These are phyloP conservation scores for Didymella glomerata DNA, from an alignment of 2,329 filamentous ascomycete genomes.

Conservation along the genomic window DNA sequence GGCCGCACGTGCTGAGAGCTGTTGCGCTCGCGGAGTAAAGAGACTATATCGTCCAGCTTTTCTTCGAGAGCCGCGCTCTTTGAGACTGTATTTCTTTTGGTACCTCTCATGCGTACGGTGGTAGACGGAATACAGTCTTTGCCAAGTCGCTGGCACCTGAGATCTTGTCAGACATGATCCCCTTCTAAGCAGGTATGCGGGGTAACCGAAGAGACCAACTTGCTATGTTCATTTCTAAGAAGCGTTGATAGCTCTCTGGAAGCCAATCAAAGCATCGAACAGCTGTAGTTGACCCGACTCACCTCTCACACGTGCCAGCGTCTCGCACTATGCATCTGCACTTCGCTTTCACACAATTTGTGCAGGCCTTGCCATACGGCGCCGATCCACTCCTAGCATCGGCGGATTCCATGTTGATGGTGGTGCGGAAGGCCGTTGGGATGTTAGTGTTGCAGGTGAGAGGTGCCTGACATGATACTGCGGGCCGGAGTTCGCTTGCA, in stretches of 20 bases:
- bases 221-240: neutral
- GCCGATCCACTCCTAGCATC: conserved; percentile 26
- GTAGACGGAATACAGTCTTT: conserved; percentile 28
- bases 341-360: conserved; percentile 37
- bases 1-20: conserved; percentile 10
- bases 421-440: conserved; percentile 6
- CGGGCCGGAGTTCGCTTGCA: conserved; percentile 14
- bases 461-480: conserved; percentile 5
- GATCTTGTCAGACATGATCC: neutral
- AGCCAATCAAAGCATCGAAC: neutral
- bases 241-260: neutral
- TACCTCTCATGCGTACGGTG: conserved; percentile 17
- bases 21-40: conserved; percentile 33
- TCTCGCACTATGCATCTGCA: conserved; percentile 34
- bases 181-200: neutral
- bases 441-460: neutral
- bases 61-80: conserved; percentile 40
- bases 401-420: conserved; percentile 27
- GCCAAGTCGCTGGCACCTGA: conserved; percentile 27
- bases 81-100: conserved; percentile 7
- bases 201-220: neutral
- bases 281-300: neutral
- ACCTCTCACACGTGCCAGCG: conserved; percentile 36
- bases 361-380: conserved; percentile 40
- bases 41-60: conserved; percentile 43